Evolutionary conservation across 805 yeast genomes (phyloP), one percentile per base, ranked within the genome.

Genomic region (Saccharomycopsis olivae): DNA sequence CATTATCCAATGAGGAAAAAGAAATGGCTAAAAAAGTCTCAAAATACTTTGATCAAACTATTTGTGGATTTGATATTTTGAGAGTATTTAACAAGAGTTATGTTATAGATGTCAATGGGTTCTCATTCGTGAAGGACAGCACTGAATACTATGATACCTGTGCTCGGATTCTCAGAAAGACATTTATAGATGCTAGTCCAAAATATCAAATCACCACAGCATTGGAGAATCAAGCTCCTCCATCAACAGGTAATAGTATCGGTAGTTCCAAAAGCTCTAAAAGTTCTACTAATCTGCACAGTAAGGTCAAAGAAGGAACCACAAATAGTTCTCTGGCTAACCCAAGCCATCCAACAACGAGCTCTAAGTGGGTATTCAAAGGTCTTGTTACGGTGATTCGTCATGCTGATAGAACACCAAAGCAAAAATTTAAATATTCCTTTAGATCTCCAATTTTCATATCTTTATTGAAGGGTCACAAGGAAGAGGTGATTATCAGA

Each of bases 341-440:
- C n/a, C n/a, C n/a, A n/a, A n/a, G n/a, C n/a, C 31, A 28, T 14
- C 31, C 8, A 5, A 5, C 8, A 6, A 19, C 27, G 8, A 6
- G 74, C 48, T 96, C 89, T 56, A 89, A 89, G 61, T 92, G 99
- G 99, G 85, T 84, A 4, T 80, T 92, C 60, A 92, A 92, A 59
- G 96, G 96, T 14, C 65, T 84, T 61, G 95, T 92, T 9, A 71
- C 82, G 14, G 94, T 89, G 21, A 80, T 92, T 40, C 75, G 99
- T 51, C 99, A 92, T 60, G 99, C 97, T 5, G 99, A 92, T 57
- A 74, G 99, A 57, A 92, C 99, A 0, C 99, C 99, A 13, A 92
- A 92, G 58, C 98, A 92, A 62, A 92, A 92, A 58, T 85, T 92
- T 65, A 92, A 92, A 57, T 94, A 86, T 60, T 87, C 96, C 1